Evolutionary conservation across 805 yeast species (phyloP).

Genomic region (Saccharomycopsis sp.): DNA sequence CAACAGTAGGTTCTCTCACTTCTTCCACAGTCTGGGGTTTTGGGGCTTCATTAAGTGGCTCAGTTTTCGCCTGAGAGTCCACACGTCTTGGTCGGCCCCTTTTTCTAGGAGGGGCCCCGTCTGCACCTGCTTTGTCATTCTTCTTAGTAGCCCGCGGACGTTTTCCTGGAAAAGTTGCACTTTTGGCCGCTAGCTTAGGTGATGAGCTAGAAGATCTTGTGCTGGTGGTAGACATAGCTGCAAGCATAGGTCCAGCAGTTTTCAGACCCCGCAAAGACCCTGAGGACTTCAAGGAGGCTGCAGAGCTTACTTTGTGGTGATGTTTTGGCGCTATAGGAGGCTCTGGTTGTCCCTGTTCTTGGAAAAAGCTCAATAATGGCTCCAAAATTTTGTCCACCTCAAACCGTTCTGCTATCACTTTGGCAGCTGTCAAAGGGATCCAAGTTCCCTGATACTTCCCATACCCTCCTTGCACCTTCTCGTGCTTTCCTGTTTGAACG

Average conservation of each 20-base stretch:
- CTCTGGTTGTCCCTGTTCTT: constrained; percentile 42
- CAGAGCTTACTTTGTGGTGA: constrained; percentile 34
- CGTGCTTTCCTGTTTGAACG: constrained; percentile 85
- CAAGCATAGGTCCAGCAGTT: constrained; percentile 24
- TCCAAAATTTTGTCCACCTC: constrained; percentile 54
- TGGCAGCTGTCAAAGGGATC: constrained; percentile 81
- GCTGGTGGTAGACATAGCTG: constrained; percentile 17
- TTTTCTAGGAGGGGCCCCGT: constrained; percentile 20
- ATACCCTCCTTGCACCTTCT: constrained; percentile 94
- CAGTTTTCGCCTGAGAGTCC: neutral
- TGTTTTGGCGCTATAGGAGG: constrained; percentile 62
- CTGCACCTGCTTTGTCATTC: neutral
- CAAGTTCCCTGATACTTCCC: constrained; percentile 97
- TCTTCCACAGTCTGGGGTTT: constrained; percentile 11
- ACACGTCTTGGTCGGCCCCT: constrained; percentile 26
- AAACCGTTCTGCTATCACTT: constrained; percentile 56
- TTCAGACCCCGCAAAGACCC: constrained; percentile 26
- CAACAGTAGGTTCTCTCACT: too few relatives aligned
- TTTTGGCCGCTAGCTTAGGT: constrained; percentile 10
- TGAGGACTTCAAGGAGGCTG: constrained; percentile 42
- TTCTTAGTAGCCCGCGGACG: constrained; percentile 10
- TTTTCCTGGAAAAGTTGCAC: constrained; percentile 13
- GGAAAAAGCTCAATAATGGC: constrained; percentile 59
- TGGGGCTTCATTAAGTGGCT: neutral
- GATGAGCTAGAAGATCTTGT: constrained; percentile 2